A percentile compares a stretch with the other conserved stretches of the same genome.
Evolutionary conservation across 176 grass and related monocot species (phyloP).

Genomic region (Triticum monococcum): DNA sequence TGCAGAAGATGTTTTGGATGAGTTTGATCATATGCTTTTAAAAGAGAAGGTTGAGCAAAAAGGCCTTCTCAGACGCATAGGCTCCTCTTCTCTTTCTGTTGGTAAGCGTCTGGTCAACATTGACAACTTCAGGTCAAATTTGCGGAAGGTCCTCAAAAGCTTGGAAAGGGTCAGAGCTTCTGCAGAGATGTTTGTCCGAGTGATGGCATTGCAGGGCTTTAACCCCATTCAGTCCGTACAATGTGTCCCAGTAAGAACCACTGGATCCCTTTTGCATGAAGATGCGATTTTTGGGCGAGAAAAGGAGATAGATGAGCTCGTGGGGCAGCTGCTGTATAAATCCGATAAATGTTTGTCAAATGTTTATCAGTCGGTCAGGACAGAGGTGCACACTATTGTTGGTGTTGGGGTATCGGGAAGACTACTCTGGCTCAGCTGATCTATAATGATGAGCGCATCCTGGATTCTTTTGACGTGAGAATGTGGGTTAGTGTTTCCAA

Average conservation of each 20-base stretch:
- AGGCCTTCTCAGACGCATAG: neutral
- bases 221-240: neutral
- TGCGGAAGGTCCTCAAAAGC: slow-evolving; percentile 1
- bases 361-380: too few relatives aligned
- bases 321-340: neutral
- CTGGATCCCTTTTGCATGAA: slow-evolving; percentile 1
- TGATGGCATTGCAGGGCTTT: neutral
- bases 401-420: slow-evolving; percentile 40
- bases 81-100: neutral
- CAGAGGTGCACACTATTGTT: slow-evolving; percentile 31
- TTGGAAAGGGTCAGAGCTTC: slow-evolving; percentile 20
- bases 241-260: neutral
- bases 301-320: slow-evolving; percentile 12
- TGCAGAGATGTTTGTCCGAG: slow-evolving; percentile 23
- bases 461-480: neutral
- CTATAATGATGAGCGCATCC: slow-evolving; percentile 24
- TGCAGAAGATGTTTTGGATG: slow-evolving; percentile 48
- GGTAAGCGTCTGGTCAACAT: neutral
- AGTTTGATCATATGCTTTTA: slow-evolving; percentile 41
- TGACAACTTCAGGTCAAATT: neutral
- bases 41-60: neutral
- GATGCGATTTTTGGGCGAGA: slow-evolving; percentile 22
- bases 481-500: slow-evolving; percentile 44
- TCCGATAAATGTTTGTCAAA: neutral
- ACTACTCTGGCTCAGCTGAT: slow-evolving; percentile 33